Base-by-base conservation (phyloP, 805 yeast species). In the Pichia heedii region DNA sequence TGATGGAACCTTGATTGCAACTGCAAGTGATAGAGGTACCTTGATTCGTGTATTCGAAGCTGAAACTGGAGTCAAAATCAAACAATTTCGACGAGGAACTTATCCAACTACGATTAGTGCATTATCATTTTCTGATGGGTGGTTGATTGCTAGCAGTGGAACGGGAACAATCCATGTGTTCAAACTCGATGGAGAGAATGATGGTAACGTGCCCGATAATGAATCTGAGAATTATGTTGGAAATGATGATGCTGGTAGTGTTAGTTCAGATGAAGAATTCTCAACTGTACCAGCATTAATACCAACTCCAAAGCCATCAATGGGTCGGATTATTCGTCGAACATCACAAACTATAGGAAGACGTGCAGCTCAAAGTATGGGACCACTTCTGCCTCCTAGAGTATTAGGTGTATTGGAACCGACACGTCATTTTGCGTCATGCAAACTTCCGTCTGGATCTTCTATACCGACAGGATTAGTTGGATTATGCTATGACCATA, bases 91-190 rank as follows among this genome's bases (percentile, higher is more conserved):
- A 50, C 69, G 96, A 54, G 96, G 96, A 2, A 81, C 93, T 2
- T 90, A 90, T 58, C 94, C 94, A 3, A 84, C 97, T 2, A 79
- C 73, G 54, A 86, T 93, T 12, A 82, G 79, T 58, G 83, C 95
- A 5, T 69, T 93, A 48, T 74, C 80, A 16, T 93, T 93, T 64
- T 83, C 93, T 52, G 81, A 86, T 50, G 71, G 69, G 41, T 79
- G 82, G 56, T 71, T 93, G 32, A 77, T 87, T 20, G 97, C 90
- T 4, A 79, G 93, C 21, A 82, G 95, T 22, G 83, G 96, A 0
- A 86, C 95, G 18, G 94, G 84, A 45, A 93, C 98, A 0, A 95
- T 93, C 16, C 98, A 93, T 60, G 78, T 93, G 21, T 93, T 90
- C 69, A 73, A 88, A 45, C 62, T 89, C 42, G 84, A 79, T 1